These are phyloP conservation scores for Colletotrichum eremochloae DNA, from an alignment of 2,329 filamentous ascomycete genomes.

Conservation along the genomic window DNA sequence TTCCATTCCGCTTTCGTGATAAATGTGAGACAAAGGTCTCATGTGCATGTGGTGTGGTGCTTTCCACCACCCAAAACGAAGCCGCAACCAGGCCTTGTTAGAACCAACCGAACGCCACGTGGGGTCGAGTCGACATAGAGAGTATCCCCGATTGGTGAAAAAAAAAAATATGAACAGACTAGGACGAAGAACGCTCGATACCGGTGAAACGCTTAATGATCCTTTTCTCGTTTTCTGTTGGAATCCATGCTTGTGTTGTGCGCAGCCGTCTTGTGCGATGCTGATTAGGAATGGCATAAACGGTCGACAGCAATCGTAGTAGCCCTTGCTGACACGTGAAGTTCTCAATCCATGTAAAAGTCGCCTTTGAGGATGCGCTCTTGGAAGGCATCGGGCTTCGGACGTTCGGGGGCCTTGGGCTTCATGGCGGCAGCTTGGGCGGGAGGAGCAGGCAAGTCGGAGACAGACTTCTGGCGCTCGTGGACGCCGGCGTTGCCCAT, in stretches of 20 bases:
- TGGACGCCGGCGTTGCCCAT: constrained; percentile 59
- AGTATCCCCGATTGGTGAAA: background rate
- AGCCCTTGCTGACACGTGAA: background rate
- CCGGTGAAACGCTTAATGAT: constrained; percentile 33
- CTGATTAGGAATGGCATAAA: constrained; percentile 3
- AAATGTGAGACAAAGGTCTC: constrained; percentile 36
- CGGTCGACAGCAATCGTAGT: constrained; percentile 10
- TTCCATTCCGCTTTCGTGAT: constrained; percentile 36
- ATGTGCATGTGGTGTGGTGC: constrained; percentile 27
- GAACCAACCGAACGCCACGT: constrained; percentile 35
- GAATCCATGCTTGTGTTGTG: background rate
- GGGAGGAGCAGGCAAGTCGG: constrained; percentile 71
- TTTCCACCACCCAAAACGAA: constrained; percentile 14
- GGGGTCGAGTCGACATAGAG: constrained; percentile 18
- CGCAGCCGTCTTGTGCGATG: background rate
- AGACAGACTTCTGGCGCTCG: constrained; percentile 78
- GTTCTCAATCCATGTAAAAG: constrained; percentile 94
- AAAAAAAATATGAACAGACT: constrained; percentile 19
- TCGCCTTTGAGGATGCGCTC: constrained; percentile 98
- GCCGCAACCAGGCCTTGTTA: constrained; percentile 30
- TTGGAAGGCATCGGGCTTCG: constrained; percentile 93
- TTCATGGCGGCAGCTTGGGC: constrained; percentile 62
- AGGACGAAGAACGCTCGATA: constrained; percentile 10
- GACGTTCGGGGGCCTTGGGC: constrained; percentile 62
- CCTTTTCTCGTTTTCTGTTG: constrained; percentile 30